A percentile compares a stretch with the other conserved stretches of the same genome.
Conservation (phyloP, 176 grass and related monocot genomes). For the Urochloa ruziziensis region DNA sequence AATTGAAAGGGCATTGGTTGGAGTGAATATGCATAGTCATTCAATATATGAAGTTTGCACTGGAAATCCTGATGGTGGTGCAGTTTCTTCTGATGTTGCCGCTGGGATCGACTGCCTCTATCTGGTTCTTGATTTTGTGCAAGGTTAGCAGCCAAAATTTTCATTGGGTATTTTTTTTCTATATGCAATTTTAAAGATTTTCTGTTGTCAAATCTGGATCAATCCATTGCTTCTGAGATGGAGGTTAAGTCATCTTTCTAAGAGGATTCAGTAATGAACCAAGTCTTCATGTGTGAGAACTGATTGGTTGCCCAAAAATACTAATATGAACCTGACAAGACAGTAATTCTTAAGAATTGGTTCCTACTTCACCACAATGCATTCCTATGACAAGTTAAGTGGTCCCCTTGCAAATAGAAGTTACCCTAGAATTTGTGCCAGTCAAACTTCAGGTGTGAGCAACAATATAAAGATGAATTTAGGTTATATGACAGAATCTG, state of each 20-base stretch:
- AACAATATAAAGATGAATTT: background rate
- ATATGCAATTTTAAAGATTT: background rate
- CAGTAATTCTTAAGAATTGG: background rate
- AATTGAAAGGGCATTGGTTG: constrained; percentile 86
- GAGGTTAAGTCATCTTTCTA: background rate
- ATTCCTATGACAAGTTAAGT: background rate
- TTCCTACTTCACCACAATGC: background rate
- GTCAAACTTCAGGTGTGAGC: background rate
- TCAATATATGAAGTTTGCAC: constrained; percentile 69
- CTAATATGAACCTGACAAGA: background rate
- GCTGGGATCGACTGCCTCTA: constrained; percentile 79
- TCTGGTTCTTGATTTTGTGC: constrained; percentile 77
- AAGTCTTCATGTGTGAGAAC: background rate
- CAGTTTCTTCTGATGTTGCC: constrained; percentile 66
- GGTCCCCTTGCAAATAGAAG: background rate
- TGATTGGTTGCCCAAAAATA: background rate
- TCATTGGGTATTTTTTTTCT: background rate
- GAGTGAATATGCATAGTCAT: constrained; percentile 63
- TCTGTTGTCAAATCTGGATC: constrained; percentile 1
- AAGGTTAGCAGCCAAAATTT: constrained; percentile 53
- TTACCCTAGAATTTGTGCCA: background rate
- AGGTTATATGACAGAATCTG: background rate
- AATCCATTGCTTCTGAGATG: background rate
- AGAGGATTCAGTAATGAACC: background rate
- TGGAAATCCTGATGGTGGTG: constrained; percentile 67